Evolutionary conservation across 2,329 filamentous ascomycete species (phyloP), one percentile per base, ranked within the genome.

Genomic region (Pseudogymnoascus sp.): DNA sequence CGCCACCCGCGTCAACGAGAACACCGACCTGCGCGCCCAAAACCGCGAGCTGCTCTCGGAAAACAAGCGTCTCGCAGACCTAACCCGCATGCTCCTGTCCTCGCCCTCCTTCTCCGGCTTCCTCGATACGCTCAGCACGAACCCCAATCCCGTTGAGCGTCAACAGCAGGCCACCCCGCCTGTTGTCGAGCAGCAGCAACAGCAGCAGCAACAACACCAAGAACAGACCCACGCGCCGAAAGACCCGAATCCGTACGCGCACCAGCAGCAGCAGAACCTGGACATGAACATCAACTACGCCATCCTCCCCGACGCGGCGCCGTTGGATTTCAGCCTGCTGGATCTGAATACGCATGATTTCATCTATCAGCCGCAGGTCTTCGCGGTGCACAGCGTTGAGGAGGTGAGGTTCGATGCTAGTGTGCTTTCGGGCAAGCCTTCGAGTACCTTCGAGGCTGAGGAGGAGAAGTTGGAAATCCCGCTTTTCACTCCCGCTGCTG

Each of bases 101-200:
- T 93, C 91, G 6, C 84, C 90, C 12, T 89, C 91, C 6, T 96
- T 98, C 78, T 91, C 84, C 67, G 89, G 85, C 77, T 93, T 90
- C 73, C 82, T 97, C 50, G 85, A 90, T 70, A 83, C 87, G 61
- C 81, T 91, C 38, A 88, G 84, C 75, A 76, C 79, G 68, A 87
- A 86, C 71, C 82, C 85, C 14, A 69, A 80, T 12, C 71, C 78
- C 7, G 62, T 76, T n/a, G 73, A 76, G 38, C 72, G 61, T 69
- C 75, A 65, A 11, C 70, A 78, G 67, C 75, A 78, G 61, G 74
- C 77, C 14, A 68, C 70, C 22, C 68, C 70, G 8, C 68, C 71
- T 61, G 65, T 67, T 33, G 66, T 66, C 6, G 63, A 69, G 28
- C 71, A 72, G 63, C 74, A 75, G 37, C 72, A 75, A 53, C 67